These are phyloP conservation scores for Favolaschia claudopus DNA, from an alignment of 768 basidiomycete genomes.

Conservation along the genomic window DNA sequence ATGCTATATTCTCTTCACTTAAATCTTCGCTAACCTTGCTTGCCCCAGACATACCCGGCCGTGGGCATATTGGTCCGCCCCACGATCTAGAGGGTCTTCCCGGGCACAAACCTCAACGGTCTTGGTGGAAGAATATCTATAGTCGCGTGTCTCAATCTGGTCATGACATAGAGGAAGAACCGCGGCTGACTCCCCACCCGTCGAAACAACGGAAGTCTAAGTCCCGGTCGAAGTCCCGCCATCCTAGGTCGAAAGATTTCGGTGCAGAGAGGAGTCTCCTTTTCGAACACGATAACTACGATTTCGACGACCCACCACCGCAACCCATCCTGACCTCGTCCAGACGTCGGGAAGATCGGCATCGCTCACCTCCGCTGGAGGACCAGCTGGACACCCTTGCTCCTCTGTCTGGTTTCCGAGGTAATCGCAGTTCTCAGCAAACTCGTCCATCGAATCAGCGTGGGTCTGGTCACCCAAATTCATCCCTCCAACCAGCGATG, in stretches of 20 bases:
- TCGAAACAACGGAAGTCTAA: slow-evolving; percentile 24
- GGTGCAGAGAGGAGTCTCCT: slow-evolving; percentile 28
- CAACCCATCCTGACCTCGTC: slow-evolving; percentile 33
- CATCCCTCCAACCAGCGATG: neutral
- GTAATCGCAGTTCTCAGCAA: slow-evolving; percentile 24
- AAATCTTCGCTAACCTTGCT: neutral
- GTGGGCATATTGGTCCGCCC: slow-evolving; percentile 28
- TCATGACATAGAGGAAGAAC: slow-evolving; percentile 37
- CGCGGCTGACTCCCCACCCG: slow-evolving; percentile 16
- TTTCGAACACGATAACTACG: slow-evolving; percentile 34
- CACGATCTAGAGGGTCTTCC: slow-evolving; percentile 24
- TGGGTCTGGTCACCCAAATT: neutral
- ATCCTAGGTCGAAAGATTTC: slow-evolving; percentile 20
- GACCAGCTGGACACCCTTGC: slow-evolving; percentile 27
- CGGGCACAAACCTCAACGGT: slow-evolving; percentile 42
- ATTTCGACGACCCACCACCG: slow-evolving; percentile 51
- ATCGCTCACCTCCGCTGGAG: neutral
- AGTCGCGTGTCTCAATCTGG: slow-evolving; percentile 56
- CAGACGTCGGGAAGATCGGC: slow-evolving; percentile 15
- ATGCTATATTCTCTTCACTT: neutral
- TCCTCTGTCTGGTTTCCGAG: slow-evolving; percentile 25
- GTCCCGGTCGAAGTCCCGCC: slow-evolving; percentile 17
- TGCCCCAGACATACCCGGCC: slow-evolving; percentile 33
- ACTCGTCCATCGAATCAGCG: slow-evolving; percentile 12
- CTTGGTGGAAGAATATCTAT: slow-evolving; percentile 68